A percentile compares a stretch with the other conserved stretches of the same genome.
phyloP scores from a whole-genome alignment of 805 yeast genomes.

The Teunomyces funiuensis region DNA sequence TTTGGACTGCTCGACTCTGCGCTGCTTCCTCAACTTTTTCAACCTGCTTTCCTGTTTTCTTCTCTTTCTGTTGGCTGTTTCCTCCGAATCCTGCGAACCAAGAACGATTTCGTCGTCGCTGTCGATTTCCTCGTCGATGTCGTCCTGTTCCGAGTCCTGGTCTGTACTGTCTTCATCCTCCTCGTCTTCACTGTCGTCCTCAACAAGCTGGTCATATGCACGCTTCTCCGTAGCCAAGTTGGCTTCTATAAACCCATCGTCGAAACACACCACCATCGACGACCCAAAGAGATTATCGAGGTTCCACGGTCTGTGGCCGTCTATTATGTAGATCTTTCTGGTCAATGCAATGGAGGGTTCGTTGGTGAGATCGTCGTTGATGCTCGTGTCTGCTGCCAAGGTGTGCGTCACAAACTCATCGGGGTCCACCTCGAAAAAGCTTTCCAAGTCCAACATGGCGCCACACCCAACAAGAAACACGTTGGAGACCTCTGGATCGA shows the following conservation, averaged over 20 bases:
- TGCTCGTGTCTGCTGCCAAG: slow-evolving; percentile 18
- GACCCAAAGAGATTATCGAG: slow-evolving; percentile 89
- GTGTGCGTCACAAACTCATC: slow-evolving; percentile 43
- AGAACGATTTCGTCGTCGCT: slow-evolving; percentile 19
- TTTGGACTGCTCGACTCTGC: slow-evolving; percentile 38
- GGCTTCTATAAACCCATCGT: slow-evolving; percentile 75
- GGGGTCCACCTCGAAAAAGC: slow-evolving; percentile 63
- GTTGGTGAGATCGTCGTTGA: slow-evolving; percentile 20
- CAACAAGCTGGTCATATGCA: slow-evolving; percentile 62
- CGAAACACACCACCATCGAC: slow-evolving; percentile 73
- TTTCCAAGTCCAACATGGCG: slow-evolving; percentile 81
- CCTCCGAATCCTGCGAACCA: slow-evolving; percentile 26
- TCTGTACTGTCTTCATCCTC: slow-evolving; percentile 35
- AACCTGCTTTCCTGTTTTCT: slow-evolving; percentile 28
- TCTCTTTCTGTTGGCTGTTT: slow-evolving; percentile 24
- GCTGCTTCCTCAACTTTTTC: slow-evolving; percentile 37
- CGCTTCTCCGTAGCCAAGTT: slow-evolving; percentile 54
- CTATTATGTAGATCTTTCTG: slow-evolving; percentile 76
- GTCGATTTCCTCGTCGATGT: slow-evolving; percentile 24
- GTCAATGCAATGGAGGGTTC: slow-evolving; percentile 24
- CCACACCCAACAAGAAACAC: slow-evolving; percentile 90
- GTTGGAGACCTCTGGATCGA: slow-evolving; percentile 75
- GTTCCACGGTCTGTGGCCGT: slow-evolving; percentile 96
- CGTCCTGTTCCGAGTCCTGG: slow-evolving; percentile 37
- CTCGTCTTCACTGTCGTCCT: too few species aligned